Conservation (phyloP, 108 stramenopile species). For the Seminavis robusta region DNA sequence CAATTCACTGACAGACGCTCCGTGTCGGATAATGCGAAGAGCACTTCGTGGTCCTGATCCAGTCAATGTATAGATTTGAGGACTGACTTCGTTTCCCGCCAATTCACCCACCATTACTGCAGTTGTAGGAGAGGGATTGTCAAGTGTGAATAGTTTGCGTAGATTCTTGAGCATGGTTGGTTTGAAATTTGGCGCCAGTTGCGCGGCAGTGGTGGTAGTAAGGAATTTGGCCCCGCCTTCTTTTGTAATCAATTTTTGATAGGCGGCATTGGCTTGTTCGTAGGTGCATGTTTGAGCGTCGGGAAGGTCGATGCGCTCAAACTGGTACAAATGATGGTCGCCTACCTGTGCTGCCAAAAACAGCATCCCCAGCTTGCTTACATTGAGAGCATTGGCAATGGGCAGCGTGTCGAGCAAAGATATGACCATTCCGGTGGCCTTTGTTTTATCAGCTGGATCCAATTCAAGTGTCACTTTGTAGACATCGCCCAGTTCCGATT, state of each 20-base stretch:
- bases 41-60: conserved; percentile 86
- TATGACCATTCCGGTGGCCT: conserved; percentile 54
- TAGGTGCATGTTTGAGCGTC: conserved; percentile 50
- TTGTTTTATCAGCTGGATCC: conserved; percentile 45
- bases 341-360: conserved; percentile 94
- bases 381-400: conserved; percentile 76
- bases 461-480: conserved; percentile 87
- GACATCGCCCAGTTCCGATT: conserved; percentile 95
- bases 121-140: conserved; percentile 83
- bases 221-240: conserved; percentile 21
- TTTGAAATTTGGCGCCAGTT: conserved; percentile 68
- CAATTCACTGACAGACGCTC: conserved; percentile 89
- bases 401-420: conserved; percentile 90
- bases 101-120: conserved; percentile 89
- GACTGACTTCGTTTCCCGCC: conserved; percentile 86
- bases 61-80: conserved; percentile 90
- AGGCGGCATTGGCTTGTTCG: conserved; percentile 35
- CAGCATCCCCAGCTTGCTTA: conserved; percentile 89
- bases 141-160: conserved; percentile 66
- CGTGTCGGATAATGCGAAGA: conserved; percentile 86
- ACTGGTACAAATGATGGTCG: conserved; percentile 95
- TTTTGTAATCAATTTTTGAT: neutral
- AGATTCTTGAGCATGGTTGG: conserved; percentile 81
- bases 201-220: conserved; percentile 31
- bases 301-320: conserved; percentile 85